Percentiles rank a stretch among this genome's conserved stretches.
phyloP scores from a whole-genome alignment of 2,329 filamentous ascomycete species.

The Talaromyces amestolkiae region DNA sequence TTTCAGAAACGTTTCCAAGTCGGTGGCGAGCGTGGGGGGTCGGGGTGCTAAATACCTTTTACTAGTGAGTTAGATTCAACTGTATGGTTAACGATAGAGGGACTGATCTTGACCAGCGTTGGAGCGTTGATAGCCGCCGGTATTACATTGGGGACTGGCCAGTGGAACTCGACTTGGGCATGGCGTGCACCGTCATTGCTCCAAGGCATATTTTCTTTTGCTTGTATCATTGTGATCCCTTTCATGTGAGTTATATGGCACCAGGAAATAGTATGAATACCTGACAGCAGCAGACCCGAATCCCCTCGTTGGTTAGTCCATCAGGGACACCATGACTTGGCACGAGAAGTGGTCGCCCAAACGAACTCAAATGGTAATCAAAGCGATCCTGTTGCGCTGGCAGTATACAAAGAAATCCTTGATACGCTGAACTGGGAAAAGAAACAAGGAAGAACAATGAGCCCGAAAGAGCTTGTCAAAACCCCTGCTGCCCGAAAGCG shows the following conservation, averaged over 20 bases:
- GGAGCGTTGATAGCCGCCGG: constrained; percentile 50
- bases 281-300: constrained; percentile 36
- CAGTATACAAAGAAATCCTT: constrained; percentile 48
- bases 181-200: constrained; percentile 48
- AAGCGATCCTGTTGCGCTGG: constrained; percentile 38
- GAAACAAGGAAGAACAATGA: constrained; percentile 39
- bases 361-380: constrained; percentile 47
- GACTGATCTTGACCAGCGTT: constrained; percentile 9
- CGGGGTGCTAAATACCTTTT: constrained; percentile 42
- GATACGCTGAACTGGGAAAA: constrained; percentile 49
- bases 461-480: constrained; percentile 37
- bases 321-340: constrained; percentile 43
- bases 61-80: constrained; percentile 20
- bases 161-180: constrained; percentile 47
- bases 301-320: constrained; percentile 50
- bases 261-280: no score
- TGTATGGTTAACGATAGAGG: background rate
- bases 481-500: constrained; percentile 38
- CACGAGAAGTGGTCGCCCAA: constrained; percentile 43
- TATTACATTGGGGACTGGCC: constrained; percentile 46
- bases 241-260: constrained; percentile 32
- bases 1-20: constrained; percentile 51
- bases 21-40: constrained; percentile 48
- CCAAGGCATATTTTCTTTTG: constrained; percentile 39
- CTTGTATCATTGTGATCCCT: constrained; percentile 45